Conservation (phyloP, 805 yeast species). For the Kluyveromyces starmeri region DNA sequence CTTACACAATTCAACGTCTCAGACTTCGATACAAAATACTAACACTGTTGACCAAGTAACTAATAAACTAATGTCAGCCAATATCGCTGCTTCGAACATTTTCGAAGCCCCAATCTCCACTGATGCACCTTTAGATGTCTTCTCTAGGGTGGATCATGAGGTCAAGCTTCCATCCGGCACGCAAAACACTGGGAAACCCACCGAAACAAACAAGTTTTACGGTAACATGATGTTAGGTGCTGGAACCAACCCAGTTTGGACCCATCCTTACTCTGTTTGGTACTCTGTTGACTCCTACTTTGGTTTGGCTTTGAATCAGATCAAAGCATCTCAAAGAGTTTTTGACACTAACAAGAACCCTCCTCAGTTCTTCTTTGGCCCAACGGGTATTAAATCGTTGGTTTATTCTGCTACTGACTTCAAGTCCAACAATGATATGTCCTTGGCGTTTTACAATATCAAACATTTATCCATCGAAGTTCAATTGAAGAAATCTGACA, state of each 20-base stretch:
- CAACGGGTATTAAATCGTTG: constrained; percentile 56
- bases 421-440: constrained; percentile 13
- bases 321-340: constrained; percentile 49
- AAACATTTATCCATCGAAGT: constrained; percentile 30
- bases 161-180: constrained; percentile 8
- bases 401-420: constrained; percentile 41
- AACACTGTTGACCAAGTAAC: constrained; percentile 1
- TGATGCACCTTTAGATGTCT: constrained; percentile 35
- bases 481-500: constrained; percentile 18
- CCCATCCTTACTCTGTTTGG: constrained; percentile 78
- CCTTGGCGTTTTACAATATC: constrained; percentile 24
- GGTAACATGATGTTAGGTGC: constrained; percentile 60
- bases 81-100: constrained; percentile 5
- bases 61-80: constrained; percentile 4
- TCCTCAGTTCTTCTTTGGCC: constrained; percentile 56
- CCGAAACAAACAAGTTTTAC: constrained; percentile 73
- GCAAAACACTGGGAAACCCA: constrained; percentile 30
- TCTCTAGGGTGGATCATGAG: constrained; percentile 37
- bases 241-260: constrained; percentile 66
- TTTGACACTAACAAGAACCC: constrained; percentile 52
- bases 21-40: constrained; percentile 2
- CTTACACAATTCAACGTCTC: background rate
- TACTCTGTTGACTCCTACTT: constrained; percentile 39
- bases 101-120: constrained; percentile 32
- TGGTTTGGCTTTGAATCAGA: constrained; percentile 65